phyloP scores from a whole-genome alignment of 2,329 filamentous ascomycete genomes.

The Aspergillus jensenii region DNA sequence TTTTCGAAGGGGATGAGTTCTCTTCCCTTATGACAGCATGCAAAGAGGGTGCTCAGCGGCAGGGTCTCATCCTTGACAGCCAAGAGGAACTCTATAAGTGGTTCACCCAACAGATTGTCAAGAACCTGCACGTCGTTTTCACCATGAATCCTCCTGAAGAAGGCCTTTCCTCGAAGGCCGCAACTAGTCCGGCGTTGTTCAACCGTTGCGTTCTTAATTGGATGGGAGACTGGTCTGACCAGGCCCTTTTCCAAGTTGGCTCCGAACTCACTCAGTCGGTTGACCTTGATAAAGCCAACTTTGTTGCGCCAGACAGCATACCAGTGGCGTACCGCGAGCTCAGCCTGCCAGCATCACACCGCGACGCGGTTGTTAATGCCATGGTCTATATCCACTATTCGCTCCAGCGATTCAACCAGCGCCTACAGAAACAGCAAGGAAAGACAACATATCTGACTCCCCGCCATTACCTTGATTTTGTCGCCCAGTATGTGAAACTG shows the following conservation, averaged over 20 bases:
- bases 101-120: constrained; percentile 99
- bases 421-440: constrained; percentile 86
- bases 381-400: constrained; percentile 99
- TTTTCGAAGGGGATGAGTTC: constrained; percentile 99
- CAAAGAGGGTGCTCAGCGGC: constrained; percentile 95
- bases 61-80: constrained; percentile 91
- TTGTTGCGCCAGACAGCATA: constrained; percentile 82
- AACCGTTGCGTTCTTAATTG: constrained; percentile 99
- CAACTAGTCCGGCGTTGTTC: constrained; percentile 96
- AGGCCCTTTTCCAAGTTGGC: constrained; percentile 96
- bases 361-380: constrained; percentile 89
- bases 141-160: constrained; percentile 99
- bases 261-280: constrained; percentile 95
- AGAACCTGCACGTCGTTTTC: constrained; percentile 98
- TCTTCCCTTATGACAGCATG: constrained; percentile 98
- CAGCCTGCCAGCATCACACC: constrained; percentile 79
- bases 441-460: constrained; percentile 92
- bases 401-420: constrained; percentile 82
- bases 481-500: constrained; percentile 93
- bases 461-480: constrained; percentile 95
- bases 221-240: constrained; percentile 99
- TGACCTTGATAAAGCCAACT: constrained; percentile 86
- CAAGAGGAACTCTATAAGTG: constrained; percentile 99
- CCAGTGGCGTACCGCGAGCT: constrained; percentile 90
- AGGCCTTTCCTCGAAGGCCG: constrained; percentile 90